phyloP scores from a whole-genome alignment of 164 flowering plant genomes.

The Warburgia ugandensis region DNA sequence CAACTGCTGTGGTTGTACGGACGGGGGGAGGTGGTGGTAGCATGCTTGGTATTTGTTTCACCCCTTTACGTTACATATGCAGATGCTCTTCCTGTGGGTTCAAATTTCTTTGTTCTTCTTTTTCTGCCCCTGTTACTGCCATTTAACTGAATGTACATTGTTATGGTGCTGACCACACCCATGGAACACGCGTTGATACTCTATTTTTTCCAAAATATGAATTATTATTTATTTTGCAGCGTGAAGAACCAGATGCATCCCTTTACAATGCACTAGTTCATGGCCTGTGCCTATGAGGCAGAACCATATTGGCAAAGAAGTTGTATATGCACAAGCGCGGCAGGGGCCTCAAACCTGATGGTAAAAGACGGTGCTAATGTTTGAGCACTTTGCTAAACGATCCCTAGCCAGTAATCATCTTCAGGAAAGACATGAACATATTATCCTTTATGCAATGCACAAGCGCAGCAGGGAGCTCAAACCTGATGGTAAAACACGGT shows the following conservation, averaged over 20 bases:
- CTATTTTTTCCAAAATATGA: not conserved
- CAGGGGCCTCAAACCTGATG: constrained; percentile 59
- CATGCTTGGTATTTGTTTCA: constrained; percentile 74
- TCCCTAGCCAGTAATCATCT: not conserved
- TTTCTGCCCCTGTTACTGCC: not conserved
- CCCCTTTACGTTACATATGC: not conserved
- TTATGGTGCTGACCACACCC: not conserved
- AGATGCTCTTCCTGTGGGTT: not conserved
- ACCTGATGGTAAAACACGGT: constrained; percentile 88
- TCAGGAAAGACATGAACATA: constrained; percentile 3
- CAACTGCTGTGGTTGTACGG: no score
- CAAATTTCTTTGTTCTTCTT: not conserved
- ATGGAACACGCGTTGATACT: not conserved
- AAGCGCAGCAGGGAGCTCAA: constrained; percentile 51
- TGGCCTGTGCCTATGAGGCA: constrained; percentile 64
- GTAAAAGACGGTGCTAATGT: constrained; percentile 52
- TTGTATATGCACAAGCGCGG: constrained; percentile 57
- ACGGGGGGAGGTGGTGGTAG: no score
- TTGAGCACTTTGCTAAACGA: not conserved
- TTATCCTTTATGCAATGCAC: constrained; percentile 9
- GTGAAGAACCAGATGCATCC: constrained; percentile 44
- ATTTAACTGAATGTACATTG: no score
- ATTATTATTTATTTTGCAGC: constrained; percentile 24
- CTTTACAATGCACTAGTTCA: constrained; percentile 72
- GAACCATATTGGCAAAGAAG: constrained; percentile 44